Evolutionary conservation across 2,329 filamentous ascomycete species (phyloP).

Genomic region (Ascosphaera apis): DNA sequence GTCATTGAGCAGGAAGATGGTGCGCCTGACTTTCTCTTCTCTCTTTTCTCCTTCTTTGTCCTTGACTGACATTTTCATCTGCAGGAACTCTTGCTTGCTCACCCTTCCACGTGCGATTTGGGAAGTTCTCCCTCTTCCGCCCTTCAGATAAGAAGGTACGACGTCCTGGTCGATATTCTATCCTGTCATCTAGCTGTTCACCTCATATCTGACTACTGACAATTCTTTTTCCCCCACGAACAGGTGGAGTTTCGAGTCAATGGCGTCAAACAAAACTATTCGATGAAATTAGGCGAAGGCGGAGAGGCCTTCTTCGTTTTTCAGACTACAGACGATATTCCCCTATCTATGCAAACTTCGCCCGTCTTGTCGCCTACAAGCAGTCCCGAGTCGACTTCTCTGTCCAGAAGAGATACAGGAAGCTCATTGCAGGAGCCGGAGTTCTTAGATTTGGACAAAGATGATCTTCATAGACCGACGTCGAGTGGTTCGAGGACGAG

Average conservation of each 20-base stretch:
- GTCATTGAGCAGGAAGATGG: conserved; percentile 94
- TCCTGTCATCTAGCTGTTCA: background rate
- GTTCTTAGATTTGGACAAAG: conserved; percentile 17
- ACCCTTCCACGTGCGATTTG: conserved; percentile 95
- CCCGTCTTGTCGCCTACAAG: conserved; percentile 74
- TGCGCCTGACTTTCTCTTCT: conserved; percentile 14
- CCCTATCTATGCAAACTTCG: conserved; percentile 83
- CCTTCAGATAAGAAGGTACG: conserved; percentile 79
- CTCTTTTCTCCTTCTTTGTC: background rate
- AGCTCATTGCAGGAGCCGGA: conserved; percentile 24
- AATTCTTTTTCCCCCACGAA: too few relatives aligned
- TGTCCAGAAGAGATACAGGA: background rate
- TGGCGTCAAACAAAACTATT: conserved; percentile 69
- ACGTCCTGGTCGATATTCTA: too few relatives aligned
- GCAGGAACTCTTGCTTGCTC: conserved; percentile 57
- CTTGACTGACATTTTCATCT: background rate
- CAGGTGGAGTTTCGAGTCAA: conserved; percentile 89
- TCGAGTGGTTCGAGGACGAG: background rate
- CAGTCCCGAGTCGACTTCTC: conserved; percentile 35
- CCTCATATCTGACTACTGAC: too few relatives aligned
- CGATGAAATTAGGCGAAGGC: conserved; percentile 95
- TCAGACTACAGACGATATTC: conserved; percentile 76
- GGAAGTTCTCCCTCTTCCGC: conserved; percentile 87
- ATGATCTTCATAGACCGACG: background rate
- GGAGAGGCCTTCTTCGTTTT: conserved; percentile 99